Evolutionary conservation across 2,329 filamentous ascomycete genomes (phyloP).

Genomic region (Colletotrichum tamarilloi): DNA sequence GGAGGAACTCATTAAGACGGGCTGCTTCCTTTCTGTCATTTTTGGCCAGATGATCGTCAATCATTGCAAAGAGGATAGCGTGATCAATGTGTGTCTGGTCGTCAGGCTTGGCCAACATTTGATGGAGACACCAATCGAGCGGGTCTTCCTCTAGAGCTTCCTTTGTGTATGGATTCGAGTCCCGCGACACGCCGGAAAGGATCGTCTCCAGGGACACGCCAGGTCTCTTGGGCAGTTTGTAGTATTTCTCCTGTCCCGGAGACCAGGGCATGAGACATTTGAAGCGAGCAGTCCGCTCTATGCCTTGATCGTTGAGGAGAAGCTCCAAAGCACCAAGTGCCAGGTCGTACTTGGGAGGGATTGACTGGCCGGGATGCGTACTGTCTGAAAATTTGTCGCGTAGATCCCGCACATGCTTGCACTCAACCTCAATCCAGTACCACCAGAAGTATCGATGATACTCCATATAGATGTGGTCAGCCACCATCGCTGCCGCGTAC

Average conservation of each 20-base stretch:
- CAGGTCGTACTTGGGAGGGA: neutral
- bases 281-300: fast-evolving
- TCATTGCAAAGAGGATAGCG: neutral
- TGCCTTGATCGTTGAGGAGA: neutral
- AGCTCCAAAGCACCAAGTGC: neutral
- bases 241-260: neutral
- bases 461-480: neutral
- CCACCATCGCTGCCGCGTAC: neutral
- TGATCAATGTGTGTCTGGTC: neutral
- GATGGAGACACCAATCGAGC: neutral
- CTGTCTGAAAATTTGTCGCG: neutral
- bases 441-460: neutral
- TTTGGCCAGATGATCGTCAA: neutral
- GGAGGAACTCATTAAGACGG: neutral
- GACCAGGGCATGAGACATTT: neutral
- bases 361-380: neutral
- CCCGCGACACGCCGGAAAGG: neutral
- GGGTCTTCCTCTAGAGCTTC: neutral
- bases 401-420: neutral
- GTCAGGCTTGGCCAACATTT: neutral
- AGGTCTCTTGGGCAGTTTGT: neutral
- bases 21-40: neutral
- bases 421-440: neutral
- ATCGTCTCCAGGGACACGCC: neutral
- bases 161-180: neutral